Evolutionary conservation across 805 yeast genomes (phyloP).

Genomic region (Ogataea angusta): DNA sequence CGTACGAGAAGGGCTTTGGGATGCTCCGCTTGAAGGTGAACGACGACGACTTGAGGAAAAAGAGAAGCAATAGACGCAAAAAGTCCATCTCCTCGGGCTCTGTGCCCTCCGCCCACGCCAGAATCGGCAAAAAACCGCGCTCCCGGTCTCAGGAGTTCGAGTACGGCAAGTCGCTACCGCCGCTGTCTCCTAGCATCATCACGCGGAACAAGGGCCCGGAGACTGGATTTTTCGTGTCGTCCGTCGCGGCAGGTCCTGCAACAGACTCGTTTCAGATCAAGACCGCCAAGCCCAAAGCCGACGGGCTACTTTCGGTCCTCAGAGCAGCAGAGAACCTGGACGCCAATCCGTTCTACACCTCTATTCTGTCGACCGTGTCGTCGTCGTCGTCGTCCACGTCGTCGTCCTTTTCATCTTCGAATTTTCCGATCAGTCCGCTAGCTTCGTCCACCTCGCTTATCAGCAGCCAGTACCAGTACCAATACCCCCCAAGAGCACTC

Average conservation of each 20-base stretch:
- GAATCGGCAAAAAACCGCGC: conserved; percentile 4
- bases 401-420: conserved; percentile 7
- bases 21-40: conserved; percentile 44
- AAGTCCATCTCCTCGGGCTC: conserved; percentile 6
- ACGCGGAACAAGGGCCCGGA: conserved; percentile 8
- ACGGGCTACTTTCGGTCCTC: conserved; percentile 26
- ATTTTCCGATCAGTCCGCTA: conserved; percentile 8
- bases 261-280: not conserved
- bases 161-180: conserved; percentile 16
- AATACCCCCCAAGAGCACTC: conserved; percentile 10
- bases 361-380: conserved; percentile 6
- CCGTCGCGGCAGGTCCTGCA: conserved; percentile 1
- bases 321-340: conserved; percentile 26
- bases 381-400: conserved; percentile 11
- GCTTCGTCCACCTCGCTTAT: conserved; percentile 10
- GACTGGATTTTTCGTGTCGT: conserved; percentile 2
- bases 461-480: conserved; percentile 7
- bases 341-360: conserved; percentile 7
- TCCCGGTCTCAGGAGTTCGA: conserved; percentile 5
- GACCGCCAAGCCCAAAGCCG: conserved; percentile 11
- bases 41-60: conserved; percentile 27
- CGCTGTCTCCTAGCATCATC: conserved; percentile 16
- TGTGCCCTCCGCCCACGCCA: not conserved
- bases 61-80: conserved; percentile 22
- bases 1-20: conserved; percentile 63